phyloP scores from a whole-genome alignment of 164 flowering plant genomes.

The Dillenia suffruticosa region DNA sequence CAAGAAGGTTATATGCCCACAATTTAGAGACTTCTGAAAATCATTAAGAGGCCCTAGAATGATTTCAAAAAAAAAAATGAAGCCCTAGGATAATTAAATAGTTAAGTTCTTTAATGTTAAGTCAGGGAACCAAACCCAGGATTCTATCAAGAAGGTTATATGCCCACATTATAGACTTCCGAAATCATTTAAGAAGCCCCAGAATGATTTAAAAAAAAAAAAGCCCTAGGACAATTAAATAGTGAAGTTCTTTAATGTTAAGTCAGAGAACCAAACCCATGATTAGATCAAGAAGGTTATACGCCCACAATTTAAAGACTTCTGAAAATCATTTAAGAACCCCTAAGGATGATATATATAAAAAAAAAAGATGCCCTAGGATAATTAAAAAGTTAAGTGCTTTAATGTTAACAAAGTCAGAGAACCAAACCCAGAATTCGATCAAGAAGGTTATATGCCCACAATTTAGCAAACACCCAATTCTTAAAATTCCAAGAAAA shows the following conservation, averaged over 20 bases:
- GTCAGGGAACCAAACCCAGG: conserved; percentile 1
- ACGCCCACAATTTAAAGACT: neutral
- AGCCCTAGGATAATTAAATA: neutral
- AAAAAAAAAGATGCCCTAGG: neutral
- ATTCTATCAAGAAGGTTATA: no score
- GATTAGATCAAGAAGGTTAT: no score
- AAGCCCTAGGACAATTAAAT: neutral
- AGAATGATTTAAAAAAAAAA: neutral
- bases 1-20: no score
- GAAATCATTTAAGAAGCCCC: no score
- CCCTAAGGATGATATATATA: neutral
- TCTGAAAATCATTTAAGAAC: no score
- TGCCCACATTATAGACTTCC: no score
- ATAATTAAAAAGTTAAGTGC: neutral
- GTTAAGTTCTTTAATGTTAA: neutral
- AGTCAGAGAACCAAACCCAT: conserved; percentile 1
- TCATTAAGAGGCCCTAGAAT: neutral
- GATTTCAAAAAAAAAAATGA: neutral
- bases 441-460: no score
- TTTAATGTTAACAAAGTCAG: neutral
- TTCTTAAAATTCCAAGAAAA: neutral
- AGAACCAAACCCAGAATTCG: neutral
- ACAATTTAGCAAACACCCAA: neutral
- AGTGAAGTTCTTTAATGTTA: neutral
- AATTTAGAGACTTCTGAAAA: neutral